Evolutionary conservation across 495 filamentous ascomycete genomes (phyloP).

Genomic region (Aspergillus haitiensis): DNA sequence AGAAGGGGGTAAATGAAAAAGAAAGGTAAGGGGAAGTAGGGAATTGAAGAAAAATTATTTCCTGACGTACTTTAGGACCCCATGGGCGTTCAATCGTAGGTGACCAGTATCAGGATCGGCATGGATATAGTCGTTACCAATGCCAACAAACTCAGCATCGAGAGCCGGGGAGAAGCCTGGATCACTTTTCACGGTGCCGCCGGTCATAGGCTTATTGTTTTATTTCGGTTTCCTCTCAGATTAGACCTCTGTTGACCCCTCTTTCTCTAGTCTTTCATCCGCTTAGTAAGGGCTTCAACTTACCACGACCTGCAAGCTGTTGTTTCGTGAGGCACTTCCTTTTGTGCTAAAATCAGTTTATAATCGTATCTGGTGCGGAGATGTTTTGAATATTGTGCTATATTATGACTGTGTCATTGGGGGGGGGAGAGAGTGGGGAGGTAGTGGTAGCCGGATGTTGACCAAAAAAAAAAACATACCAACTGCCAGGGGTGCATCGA

Average conservation of each 20-base stretch:
- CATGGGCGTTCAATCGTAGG: conserved; percentile 53
- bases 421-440: too few species aligned
- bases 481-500: conserved; percentile 25
- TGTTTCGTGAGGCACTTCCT: conserved; percentile 28
- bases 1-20: not conserved
- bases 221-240: not conserved
- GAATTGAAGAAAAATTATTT: not conserved
- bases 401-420: too few species aligned
- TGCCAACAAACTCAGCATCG: conserved; percentile 49
- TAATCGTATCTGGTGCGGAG: not conserved
- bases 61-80: conserved; percentile 39
- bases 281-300: not conserved
- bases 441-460: too few species aligned
- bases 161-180: conserved; percentile 42
- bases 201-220: conserved; percentile 41
- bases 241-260: not conserved
- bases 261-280: not conserved
- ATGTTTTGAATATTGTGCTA: not conserved
- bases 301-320: conserved; percentile 29
- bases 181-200: conserved; percentile 45
- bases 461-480: conserved; percentile 18
- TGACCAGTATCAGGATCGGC: conserved; percentile 47
- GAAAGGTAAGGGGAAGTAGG: not conserved
- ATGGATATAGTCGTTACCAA: conserved; percentile 55
- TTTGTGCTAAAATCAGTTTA: not conserved